A percentile compares a stretch with the other conserved stretches of the same genome.
These are phyloP conservation scores for Hypoxylon subgilvum DNA, from an alignment of 495 filamentous ascomycete genomes.

Conservation along the genomic window DNA sequence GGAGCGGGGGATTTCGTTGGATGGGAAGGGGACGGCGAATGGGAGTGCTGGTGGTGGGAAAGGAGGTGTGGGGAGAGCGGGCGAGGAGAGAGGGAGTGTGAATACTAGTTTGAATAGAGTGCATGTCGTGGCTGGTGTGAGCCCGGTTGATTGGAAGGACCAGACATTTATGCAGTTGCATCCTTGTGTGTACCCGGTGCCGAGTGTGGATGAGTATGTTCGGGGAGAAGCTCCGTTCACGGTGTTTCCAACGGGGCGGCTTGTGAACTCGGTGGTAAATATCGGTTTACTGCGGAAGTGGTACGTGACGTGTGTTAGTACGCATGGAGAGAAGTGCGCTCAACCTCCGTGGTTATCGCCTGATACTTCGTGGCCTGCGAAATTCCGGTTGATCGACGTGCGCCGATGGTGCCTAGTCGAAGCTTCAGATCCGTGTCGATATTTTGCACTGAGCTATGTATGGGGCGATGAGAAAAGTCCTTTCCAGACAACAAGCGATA, in stretches of 20 bases:
- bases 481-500: slow-evolving; percentile 5
- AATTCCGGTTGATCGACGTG: slow-evolving; percentile 10
- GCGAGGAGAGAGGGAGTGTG: neutral
- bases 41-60: too few relatives aligned
- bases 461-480: slow-evolving; percentile 22
- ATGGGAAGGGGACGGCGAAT: neutral
- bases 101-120: slow-evolving; percentile 5
- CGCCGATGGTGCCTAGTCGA: slow-evolving; percentile 8
- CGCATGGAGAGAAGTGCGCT: slow-evolving; percentile 2
- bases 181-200: slow-evolving; percentile 8
- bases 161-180: slow-evolving; percentile 17
- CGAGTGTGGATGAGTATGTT: slow-evolving; percentile 12
- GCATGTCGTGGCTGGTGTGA: neutral
- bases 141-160: slow-evolving; percentile 3
- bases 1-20: neutral
- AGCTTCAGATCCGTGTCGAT: slow-evolving; percentile 4
- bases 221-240: slow-evolving; percentile 11
- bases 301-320: slow-evolving; percentile 1
- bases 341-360: neutral
- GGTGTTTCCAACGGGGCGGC: slow-evolving; percentile 14
- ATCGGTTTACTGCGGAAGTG: slow-evolving; percentile 4
- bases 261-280: slow-evolving; percentile 7
- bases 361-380: slow-evolving; percentile 6
- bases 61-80: too few relatives aligned
- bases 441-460: slow-evolving; percentile 36